Base-by-base conservation (phyloP, 164 flowering plant genomes). In the Aristolochia contorta region DNA sequence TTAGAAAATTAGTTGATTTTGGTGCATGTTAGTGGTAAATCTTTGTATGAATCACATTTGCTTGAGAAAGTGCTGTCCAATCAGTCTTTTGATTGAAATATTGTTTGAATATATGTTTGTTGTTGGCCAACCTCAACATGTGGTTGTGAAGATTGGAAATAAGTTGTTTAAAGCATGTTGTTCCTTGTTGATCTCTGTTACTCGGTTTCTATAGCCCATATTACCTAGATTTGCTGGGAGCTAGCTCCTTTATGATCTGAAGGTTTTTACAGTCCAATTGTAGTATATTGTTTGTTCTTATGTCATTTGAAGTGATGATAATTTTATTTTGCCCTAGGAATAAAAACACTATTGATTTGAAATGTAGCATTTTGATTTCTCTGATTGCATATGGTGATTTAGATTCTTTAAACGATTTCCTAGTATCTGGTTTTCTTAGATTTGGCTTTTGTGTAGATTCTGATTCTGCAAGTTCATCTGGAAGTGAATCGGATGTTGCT, bases 401-500 rank as follows among this genome's bases (percentile, higher is more conserved):
- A 49, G 14, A 49, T 10, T 37, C 43, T 37, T 37, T 37, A 6
- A 10, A 8, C 7, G 43, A 37, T 49, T 49, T 20, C 10, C 4
- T 3, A 16, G 1, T 5, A 5, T 49, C 53, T 49, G 53, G 53
- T 18, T 3, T 18, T 49, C 53, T 1, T 49, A 49, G 8, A 4
- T 45, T 61, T 27, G 0, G 7, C 21, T 14, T 25, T 32, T 46
- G 19, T 56, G 56, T 73, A 75, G 84, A 80, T 76, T 76, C 96
- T 56, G 91, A 80, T 46, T 79, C 90, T n/a, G 82, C 65, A 22
- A 77, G 82, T 65, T 82, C 82, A 16, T 82, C 92, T 62, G 81
- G 75, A 12, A 77, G 79, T 75, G 89, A 82, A 67, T 69, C 75
- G 9, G 81, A 80, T 68, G 80, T 65, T 59, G 80, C 72, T 41